Evolutionary conservation across 169 alveolate genomes (phyloP).

Genomic region (Cytauxzoon felis): DNA sequence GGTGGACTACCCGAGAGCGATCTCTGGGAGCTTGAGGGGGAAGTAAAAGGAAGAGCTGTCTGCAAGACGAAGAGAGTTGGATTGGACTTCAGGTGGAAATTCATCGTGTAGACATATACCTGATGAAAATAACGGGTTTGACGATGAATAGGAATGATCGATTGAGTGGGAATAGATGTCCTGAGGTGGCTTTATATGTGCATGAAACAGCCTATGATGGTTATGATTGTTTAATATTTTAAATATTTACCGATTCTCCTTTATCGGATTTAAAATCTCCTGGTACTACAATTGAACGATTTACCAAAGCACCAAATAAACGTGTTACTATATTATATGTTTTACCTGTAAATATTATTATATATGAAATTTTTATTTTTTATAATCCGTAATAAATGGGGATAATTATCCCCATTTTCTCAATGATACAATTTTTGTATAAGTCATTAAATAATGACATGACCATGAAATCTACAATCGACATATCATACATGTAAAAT

Average conservation of each 20-base stretch:
- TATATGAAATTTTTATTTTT: background rate
- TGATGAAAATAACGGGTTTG: conserved; percentile 93
- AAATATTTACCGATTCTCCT: conserved; percentile 66
- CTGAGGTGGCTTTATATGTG: conserved; percentile 94
- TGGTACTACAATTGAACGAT: conserved; percentile 90
- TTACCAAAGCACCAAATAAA: conserved; percentile 86
- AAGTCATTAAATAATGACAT: background rate
- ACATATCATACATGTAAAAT: too few relatives aligned
- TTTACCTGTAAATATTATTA: conserved; percentile 58
- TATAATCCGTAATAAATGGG: too few relatives aligned
- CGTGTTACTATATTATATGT: conserved; percentile 88
- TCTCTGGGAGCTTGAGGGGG: too few relatives aligned
- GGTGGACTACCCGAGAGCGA: too few relatives aligned
- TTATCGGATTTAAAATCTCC: conserved; percentile 89
- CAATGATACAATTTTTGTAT: background rate
- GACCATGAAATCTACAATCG: too few relatives aligned
- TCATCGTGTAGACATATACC: conserved; percentile 55
- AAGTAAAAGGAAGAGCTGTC: background rate
- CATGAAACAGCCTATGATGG: conserved; percentile 80
- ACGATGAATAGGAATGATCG: conserved; percentile 90
- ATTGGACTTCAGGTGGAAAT: too few relatives aligned
- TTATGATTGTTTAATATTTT: background rate
- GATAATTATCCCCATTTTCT: background rate
- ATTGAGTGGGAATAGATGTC: conserved; percentile 91
- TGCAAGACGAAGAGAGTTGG: background rate